These are phyloP conservation scores for Yamadazyma dushanensis DNA, from an alignment of 1,139 yeast species.

Conservation along the genomic window DNA sequence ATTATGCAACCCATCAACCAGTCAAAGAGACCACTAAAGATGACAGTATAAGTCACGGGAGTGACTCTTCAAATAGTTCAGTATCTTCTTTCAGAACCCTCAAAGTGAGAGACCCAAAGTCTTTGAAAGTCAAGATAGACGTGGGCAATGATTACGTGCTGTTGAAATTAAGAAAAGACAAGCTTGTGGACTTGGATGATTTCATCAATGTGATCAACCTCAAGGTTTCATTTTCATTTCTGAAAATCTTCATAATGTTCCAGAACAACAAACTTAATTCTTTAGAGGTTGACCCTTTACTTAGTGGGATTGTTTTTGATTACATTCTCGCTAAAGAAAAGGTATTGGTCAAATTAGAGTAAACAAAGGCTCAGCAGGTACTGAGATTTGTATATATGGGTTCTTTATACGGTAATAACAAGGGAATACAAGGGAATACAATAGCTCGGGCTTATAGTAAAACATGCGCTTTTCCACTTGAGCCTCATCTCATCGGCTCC, in stretches of 20 bases:
- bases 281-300: slow-evolving; percentile 21
- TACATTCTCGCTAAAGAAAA: slow-evolving; percentile 28
- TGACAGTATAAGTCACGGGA: neutral
- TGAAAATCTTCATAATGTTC: slow-evolving; percentile 25
- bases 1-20: neutral
- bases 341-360: slow-evolving; percentile 19
- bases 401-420: too few species aligned
- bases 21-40: neutral
- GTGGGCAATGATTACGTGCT: slow-evolving; percentile 16
- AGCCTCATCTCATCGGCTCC: too few species aligned
- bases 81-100: slow-evolving; percentile 3
- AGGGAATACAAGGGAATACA: too few species aligned
- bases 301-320: slow-evolving; percentile 25
- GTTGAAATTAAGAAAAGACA: slow-evolving; percentile 28
- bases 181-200: slow-evolving; percentile 24
- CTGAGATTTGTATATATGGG: too few species aligned
- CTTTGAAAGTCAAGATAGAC: slow-evolving; percentile 22
- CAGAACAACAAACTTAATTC: slow-evolving; percentile 26
- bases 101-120: slow-evolving; percentile 2
- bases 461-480: too few species aligned
- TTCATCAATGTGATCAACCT: slow-evolving; percentile 27
- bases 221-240: slow-evolving; percentile 16
- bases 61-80: neutral
- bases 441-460: too few species aligned
- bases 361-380: too few species aligned